Evolutionary conservation across 225 moss, liverwort and hornwort species (phyloP), one percentile per base, ranked within the genome.

Genomic region (Thuidium tamariscinum): DNA sequence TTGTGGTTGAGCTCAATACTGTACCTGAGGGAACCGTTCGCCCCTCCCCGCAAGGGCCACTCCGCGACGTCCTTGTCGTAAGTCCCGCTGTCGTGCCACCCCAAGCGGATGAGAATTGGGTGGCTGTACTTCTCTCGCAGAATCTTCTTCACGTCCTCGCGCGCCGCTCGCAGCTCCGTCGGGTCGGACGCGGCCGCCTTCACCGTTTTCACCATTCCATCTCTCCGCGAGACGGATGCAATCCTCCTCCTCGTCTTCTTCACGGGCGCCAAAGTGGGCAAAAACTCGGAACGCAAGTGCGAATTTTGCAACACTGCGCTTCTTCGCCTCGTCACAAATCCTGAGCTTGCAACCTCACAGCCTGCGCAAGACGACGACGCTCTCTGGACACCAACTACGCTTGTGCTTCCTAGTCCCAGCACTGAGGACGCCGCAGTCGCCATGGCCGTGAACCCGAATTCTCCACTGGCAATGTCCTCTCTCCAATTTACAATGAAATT

Each of bases 41-140:
- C 95, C n/a, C 98, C 98, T 16, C 98, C 98, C 18, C 94, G 87
- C 52, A 4, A 7, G 16, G 98, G 98, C 88, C 91, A 98, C 74
- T 95, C 95, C 21, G 85, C 44, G 6, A 95, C 83, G 22, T 84
- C 44, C 95, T 95, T 95, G 82, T 95, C 94, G 36, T 82, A 98
- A 20, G 96, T 96, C 36, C 98, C 98, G 3, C 91, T 41, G 85
- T 98, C 98, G 84, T 98, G 98, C 98, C 98, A 98, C 16, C 94
- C 98, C 84, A 98, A 56, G 8, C 98, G 96, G 77, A 98, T 96
- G 83, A 98, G 81, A 82, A 98, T 98, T 7, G 95, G 95, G 72
- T 95, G 94, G 72, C 93, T 74, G 13, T 93, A 80, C 84, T 91
- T 95, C 89, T 97, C 95, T 36, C 83, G 89, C 10, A 98, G 84